Evolutionary conservation across 164 flowering plant species (phyloP).

Genomic region (Magnolia kwangsiensis): DNA sequence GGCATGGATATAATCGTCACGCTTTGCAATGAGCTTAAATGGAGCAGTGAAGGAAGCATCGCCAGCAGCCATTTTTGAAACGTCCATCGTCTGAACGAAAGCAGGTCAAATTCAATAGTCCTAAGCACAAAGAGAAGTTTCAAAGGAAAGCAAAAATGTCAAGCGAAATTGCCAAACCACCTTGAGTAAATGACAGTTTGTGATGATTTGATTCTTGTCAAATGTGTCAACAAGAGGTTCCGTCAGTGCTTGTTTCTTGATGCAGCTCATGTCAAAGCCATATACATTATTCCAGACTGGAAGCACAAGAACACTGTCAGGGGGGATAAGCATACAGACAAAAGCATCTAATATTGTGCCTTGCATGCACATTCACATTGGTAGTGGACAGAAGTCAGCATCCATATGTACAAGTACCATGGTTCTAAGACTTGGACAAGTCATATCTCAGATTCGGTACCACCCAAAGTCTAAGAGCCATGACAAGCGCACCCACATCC

Average conservation of each 20-base stretch:
- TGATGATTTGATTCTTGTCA: slow-evolving; percentile 88
- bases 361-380: no score
- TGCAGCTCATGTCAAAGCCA: slow-evolving; percentile 98
- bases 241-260: slow-evolving; percentile 84
- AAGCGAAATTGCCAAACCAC: slow-evolving; percentile 23
- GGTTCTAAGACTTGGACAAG: no score
- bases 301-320: slow-evolving; percentile 3
- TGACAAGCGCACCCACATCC: no score
- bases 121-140: neutral
- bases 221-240: slow-evolving; percentile 98
- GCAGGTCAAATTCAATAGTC: neutral
- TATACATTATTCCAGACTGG: slow-evolving; percentile 95
- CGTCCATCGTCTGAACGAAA: slow-evolving; percentile 80
- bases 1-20: slow-evolving; percentile 92
- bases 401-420: no score
- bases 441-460: no score
- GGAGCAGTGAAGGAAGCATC: slow-evolving; percentile 96
- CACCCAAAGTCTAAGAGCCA: no score
- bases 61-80: slow-evolving; percentile 84
- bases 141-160: neutral
- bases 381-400: no score
- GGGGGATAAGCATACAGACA: neutral
- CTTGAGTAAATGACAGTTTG: slow-evolving; percentile 84
- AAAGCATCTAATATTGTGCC: no score
- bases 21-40: slow-evolving; percentile 87